phyloP scores from a whole-genome alignment of 164 flowering plant species.

The grape (Vitis vinifera) region DNA sequence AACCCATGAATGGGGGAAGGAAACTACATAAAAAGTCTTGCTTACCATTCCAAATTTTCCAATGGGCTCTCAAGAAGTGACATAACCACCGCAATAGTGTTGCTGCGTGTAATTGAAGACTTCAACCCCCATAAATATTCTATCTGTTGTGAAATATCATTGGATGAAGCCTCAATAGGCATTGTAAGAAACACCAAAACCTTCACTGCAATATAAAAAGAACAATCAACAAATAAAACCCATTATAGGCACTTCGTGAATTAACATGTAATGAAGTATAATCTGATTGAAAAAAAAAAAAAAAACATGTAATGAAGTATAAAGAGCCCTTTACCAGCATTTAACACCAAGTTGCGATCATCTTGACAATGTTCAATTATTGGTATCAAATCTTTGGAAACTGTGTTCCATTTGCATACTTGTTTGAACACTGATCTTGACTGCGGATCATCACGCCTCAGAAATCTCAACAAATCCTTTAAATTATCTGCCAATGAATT shows the following conservation, averaged over 20 bases:
- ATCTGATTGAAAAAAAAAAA: no score
- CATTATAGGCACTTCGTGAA: neutral
- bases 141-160: constrained; percentile 70
- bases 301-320: no score
- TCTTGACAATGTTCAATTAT: constrained; percentile 69
- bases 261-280: neutral
- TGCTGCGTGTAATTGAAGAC: constrained; percentile 54
- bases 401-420: constrained; percentile 89
- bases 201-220: constrained; percentile 57
- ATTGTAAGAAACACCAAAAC: constrained; percentile 89
- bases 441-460: constrained; percentile 87
- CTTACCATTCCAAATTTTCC: constrained; percentile 77
- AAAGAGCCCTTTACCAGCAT: constrained; percentile 50
- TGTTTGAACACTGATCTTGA: constrained; percentile 86
- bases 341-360: constrained; percentile 65
- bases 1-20: neutral
- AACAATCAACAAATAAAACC: neutral
- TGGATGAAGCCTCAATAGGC: constrained; percentile 77
- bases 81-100: constrained; percentile 63
- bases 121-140: constrained; percentile 87
- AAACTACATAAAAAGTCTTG: neutral
- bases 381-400: constrained; percentile 72
- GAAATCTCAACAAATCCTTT: constrained; percentile 86
- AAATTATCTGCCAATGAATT: constrained; percentile 62
- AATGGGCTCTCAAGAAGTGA: constrained; percentile 79